Conservation (phyloP, 768 basidiomycete species). For the Lepiota subincarnata region DNA sequence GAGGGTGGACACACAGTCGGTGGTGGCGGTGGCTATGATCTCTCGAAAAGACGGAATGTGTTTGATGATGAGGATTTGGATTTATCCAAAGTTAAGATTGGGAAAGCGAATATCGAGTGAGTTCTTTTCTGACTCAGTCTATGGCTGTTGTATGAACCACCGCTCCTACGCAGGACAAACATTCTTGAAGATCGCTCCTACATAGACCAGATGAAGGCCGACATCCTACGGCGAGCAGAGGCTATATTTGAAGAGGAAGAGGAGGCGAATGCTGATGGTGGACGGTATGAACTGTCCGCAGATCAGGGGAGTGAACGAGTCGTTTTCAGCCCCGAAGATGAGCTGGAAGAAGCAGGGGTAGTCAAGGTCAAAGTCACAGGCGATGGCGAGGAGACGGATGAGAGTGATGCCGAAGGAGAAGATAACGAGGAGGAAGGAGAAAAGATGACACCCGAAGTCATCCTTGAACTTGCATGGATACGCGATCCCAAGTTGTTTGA, state of each 20-base stretch:
- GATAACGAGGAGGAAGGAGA: conserved; percentile 20
- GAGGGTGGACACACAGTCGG: background rate
- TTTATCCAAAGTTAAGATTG: conserved; percentile 49
- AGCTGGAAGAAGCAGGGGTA: conserved; percentile 17
- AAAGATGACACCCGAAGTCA: conserved; percentile 46
- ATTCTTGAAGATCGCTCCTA: conserved; percentile 53
- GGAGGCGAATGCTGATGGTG: conserved; percentile 23
- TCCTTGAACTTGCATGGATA: conserved; percentile 76
- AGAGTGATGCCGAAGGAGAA: conserved; percentile 28
- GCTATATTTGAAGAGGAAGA: conserved; percentile 62
- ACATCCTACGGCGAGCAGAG: conserved; percentile 76
- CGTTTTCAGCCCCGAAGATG: conserved; percentile 11
- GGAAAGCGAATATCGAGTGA: conserved; percentile 55
- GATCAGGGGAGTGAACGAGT: background rate
- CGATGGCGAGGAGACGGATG: conserved; percentile 56
- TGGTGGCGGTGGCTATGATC: conserved; percentile 14
- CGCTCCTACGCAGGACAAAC: conserved; percentile 26
- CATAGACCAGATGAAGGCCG: conserved; percentile 75
- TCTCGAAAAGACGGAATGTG: conserved; percentile 59
- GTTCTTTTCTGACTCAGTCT: conserved; percentile 14
- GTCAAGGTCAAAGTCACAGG: conserved; percentile 44
- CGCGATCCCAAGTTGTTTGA: conserved; percentile 73
- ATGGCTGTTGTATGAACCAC: background rate
- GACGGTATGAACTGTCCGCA: background rate
- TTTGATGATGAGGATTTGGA: conserved; percentile 77